Evolutionary conservation across 257 asterid species (phyloP), one percentile per base, ranked within the genome.

Genomic region (Buddleja alternifolia): DNA sequence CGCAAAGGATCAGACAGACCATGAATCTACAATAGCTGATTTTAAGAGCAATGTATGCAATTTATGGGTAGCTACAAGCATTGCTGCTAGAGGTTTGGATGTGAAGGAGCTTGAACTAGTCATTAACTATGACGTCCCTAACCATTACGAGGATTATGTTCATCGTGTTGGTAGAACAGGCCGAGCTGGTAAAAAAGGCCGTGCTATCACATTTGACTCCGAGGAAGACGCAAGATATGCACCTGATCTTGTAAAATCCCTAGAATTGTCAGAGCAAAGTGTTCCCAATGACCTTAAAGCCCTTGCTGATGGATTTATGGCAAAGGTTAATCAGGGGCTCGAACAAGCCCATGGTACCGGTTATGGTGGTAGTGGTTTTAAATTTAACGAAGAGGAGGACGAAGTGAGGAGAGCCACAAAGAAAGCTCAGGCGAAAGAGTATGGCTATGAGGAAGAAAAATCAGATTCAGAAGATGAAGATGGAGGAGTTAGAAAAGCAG

Each of bases 91-190:
- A 69, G 97, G 97, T 57, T 83, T 92, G 73, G 97, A 92, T 72
- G 96, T 92, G 71, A 92, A 89, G 81, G 97, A 92, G 57, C 93
- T 91, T 37, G 97, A 91, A 67, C 77, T 91, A 54, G 97, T 91
- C 67, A 75, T 91, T 56, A 91, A 91, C 75, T 91, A 57, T 69
- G 97, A 91, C 72, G 96, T 45, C 52, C 96, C 97, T 23, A 91
- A 89, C 82, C 97, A 91, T 73, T 91, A 91, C 4, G 97, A 91
- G 81, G 96, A 91, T 74, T 89, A 91, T 75, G 97, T 91, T 67
- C 97, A 91, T 61, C 97, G 97, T 69, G 97, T 91, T 73, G 97
- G 97, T 45, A 85, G 96, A 51, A 91, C 96, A 8, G 97, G 97
- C 50, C 88, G 97, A 45, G 97, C 97, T 46, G 97, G 97, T 64